These are phyloP conservation scores for Fusarium denticulatum DNA, from an alignment of 2,329 filamentous ascomycete genomes.

Conservation along the genomic window DNA sequence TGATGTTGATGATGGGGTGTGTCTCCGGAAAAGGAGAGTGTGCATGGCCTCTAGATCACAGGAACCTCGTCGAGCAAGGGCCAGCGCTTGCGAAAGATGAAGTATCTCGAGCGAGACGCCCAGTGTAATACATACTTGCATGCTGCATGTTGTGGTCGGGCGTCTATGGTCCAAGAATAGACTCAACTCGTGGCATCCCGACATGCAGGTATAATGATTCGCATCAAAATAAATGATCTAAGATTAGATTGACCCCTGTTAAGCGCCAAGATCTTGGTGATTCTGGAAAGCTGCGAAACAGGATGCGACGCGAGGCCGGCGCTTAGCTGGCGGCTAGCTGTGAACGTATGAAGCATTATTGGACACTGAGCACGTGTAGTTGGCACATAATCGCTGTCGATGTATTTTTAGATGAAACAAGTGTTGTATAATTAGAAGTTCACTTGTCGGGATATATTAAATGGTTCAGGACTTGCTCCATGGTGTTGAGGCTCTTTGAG, in stretches of 20 bases:
- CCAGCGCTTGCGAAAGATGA: slow-evolving; percentile 16
- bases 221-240: slow-evolving; percentile 22
- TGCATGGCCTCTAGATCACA: slow-evolving; percentile 29
- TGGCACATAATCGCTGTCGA: background rate
- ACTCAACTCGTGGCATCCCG: background rate
- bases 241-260: slow-evolving; percentile 25
- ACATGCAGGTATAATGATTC: slow-evolving; percentile 18
- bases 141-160: slow-evolving; percentile 7
- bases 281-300: slow-evolving; percentile 31
- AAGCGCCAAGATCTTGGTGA: slow-evolving; percentile 24
- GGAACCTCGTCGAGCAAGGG: slow-evolving; percentile 17
- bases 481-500: slow-evolving; percentile 43
- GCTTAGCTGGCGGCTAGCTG: slow-evolving; percentile 42
- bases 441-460: background rate
- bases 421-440: slow-evolving; percentile 14
- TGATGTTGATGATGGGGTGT: slow-evolving; percentile 10
- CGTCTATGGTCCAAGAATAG: slow-evolving; percentile 28
- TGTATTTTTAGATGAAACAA: slow-evolving; percentile 30
- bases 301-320: slow-evolving; percentile 28
- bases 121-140: slow-evolving; percentile 22
- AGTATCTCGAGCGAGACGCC: slow-evolving; percentile 36
- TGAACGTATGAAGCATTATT: slow-evolving; percentile 18
- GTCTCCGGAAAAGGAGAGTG: slow-evolving; percentile 5
- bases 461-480: background rate
- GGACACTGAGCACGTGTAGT: slow-evolving; percentile 11